Conservation (phyloP, 176 grass and related monocot genomes). For the Hyparrhenia diplandra region DNA sequence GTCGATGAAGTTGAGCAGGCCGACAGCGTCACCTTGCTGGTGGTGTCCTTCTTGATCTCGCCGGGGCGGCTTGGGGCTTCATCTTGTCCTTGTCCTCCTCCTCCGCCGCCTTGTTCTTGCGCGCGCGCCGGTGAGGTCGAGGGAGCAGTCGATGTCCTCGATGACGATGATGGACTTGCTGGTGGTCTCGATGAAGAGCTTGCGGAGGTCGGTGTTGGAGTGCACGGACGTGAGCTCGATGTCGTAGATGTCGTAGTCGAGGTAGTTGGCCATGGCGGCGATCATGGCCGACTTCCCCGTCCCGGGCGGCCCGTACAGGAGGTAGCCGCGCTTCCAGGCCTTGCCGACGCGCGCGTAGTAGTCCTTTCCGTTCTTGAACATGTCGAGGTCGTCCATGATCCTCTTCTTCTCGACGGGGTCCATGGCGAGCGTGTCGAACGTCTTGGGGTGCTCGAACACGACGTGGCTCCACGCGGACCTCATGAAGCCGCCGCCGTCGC, state of each 20-base stretch:
- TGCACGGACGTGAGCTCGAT: conserved; percentile 59
- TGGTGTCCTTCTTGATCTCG: conserved; percentile 19
- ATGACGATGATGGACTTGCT: conserved; percentile 62
- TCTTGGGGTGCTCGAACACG: conserved; percentile 60
- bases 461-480: conserved; percentile 50
- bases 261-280: conserved; percentile 57
- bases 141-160: conserved; percentile 70
- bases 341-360: conserved; percentile 57
- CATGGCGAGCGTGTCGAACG: conserved; percentile 58
- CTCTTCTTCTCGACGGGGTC: conserved; percentile 42
- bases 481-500: background rate
- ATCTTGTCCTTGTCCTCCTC: background rate
- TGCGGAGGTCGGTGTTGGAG: conserved; percentile 50
- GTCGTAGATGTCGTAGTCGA: conserved; percentile 63
- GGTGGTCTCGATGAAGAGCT: conserved; percentile 52
- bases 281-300: conserved; percentile 67
- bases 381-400: conserved; percentile 42
- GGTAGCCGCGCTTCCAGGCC: conserved; percentile 61
- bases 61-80: background rate
- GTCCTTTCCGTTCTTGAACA: conserved; percentile 38
- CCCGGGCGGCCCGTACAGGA: conserved; percentile 53
- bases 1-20: conserved; percentile 75
- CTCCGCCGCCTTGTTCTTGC: conserved; percentile 1
- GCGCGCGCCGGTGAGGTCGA: conserved; percentile 51
- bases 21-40: conserved; percentile 62